Conservation (phyloP, 768 basidiomycete species). For the Fistulinella prunicolor region DNA sequence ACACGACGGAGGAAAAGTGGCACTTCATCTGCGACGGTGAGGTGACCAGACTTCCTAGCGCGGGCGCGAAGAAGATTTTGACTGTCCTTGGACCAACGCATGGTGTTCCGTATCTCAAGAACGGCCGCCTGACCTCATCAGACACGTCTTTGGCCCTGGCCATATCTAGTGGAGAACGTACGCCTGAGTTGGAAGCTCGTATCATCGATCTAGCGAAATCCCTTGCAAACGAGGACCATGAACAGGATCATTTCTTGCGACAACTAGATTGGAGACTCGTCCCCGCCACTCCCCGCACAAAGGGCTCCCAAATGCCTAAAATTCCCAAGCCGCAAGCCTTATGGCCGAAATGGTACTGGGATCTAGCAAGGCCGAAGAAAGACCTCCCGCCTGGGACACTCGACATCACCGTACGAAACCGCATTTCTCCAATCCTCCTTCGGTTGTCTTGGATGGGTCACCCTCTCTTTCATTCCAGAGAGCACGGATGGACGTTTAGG, state of each 20-base stretch:
- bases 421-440: conserved; percentile 80
- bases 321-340: conserved; percentile 41
- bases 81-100: conserved; percentile 47
- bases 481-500: conserved; percentile 91
- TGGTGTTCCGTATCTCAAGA: conserved; percentile 43
- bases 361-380: conserved; percentile 73
- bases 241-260: conserved; percentile 52
- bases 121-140: conserved; percentile 39
- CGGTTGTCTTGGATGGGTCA: conserved; percentile 84
- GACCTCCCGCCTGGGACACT: conserved; percentile 65
- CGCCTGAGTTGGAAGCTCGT: conserved; percentile 30
- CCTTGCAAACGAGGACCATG: conserved; percentile 24
- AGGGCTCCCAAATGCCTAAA: conserved; percentile 13
- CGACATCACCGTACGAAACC: conserved; percentile 82
- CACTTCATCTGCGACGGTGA: conserved; percentile 43
- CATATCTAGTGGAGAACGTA: conserved; percentile 44
- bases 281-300: not conserved
- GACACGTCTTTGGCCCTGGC: conserved; percentile 44
- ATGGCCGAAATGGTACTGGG: conserved; percentile 99
- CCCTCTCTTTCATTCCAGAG: conserved; percentile 80
- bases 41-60: conserved; percentile 41
- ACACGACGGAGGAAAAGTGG: conserved; percentile 61
- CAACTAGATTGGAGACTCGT: conserved; percentile 68
- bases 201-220: conserved; percentile 43
- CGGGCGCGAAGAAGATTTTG: conserved; percentile 41